phyloP scores from a whole-genome alignment of 2,329 filamentous ascomycete species.

The Falciphora oryzae region DNA sequence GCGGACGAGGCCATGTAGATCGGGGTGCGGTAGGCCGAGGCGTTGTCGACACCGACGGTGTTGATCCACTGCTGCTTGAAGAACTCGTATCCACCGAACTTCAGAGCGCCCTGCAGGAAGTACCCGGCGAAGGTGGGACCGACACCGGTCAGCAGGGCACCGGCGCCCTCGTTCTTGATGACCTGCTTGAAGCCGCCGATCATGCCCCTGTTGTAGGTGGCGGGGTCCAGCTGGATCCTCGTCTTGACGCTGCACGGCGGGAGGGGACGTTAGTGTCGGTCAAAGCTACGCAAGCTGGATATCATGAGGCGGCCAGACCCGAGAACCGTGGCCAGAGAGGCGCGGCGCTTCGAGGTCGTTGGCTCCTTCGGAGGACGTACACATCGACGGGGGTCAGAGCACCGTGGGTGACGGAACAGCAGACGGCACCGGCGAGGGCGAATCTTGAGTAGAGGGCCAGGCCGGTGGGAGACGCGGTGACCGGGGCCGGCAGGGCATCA shows the following conservation, averaged over 20 bases:
- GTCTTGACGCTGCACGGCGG: conserved; percentile 66
- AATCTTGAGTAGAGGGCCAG: conserved; percentile 86
- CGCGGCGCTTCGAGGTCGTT: too few species aligned
- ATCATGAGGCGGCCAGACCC: not conserved
- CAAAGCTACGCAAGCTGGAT: not conserved
- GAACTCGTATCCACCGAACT: conserved; percentile 84
- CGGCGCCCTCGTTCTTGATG: conserved; percentile 67
- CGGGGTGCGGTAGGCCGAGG: conserved; percentile 64
- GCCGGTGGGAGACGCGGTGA: conserved; percentile 29
- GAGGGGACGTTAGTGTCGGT: not conserved
- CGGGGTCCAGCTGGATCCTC: conserved; percentile 77
- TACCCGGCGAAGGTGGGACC: conserved; percentile 76
- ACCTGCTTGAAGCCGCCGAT: conserved; percentile 75
- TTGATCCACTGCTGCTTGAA: conserved; percentile 83
- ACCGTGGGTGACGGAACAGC: conserved; percentile 97
- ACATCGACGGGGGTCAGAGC: conserved; percentile 97
- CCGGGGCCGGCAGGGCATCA: conserved; percentile 2
- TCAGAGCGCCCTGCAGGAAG: conserved; percentile 81
- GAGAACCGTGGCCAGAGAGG: not conserved
- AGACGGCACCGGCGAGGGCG: conserved; percentile 94
- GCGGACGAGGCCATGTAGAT: conserved; percentile 64
- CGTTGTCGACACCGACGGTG: conserved; percentile 63
- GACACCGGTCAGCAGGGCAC: conserved; percentile 70
- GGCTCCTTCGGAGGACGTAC: conserved; percentile 43
- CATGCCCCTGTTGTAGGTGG: conserved; percentile 73